phyloP scores from a whole-genome alignment of 352 stramenopile species.

The Phytopythium mirpurense region DNA sequence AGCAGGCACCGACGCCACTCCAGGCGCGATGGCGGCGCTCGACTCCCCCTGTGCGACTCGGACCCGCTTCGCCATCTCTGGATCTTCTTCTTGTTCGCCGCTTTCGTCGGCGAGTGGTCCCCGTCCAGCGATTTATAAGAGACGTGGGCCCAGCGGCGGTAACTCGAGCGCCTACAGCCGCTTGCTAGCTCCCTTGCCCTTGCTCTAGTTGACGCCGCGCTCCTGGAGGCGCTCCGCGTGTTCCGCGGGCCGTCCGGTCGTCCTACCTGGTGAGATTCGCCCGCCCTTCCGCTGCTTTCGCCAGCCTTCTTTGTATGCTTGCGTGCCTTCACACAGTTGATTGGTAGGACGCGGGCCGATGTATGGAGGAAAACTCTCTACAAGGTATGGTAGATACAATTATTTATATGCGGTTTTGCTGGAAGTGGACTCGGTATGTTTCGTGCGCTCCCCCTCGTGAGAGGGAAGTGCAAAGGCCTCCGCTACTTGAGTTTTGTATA shows the following conservation, averaged over 20 bases:
- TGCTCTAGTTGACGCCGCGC: no score
- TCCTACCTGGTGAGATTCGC: neutral
- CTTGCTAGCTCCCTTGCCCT: neutral
- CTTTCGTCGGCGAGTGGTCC: neutral
- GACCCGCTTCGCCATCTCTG: constrained; percentile 61
- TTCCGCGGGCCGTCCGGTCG: constrained; percentile 6
- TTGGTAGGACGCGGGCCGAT: constrained; percentile 26
- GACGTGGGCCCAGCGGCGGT: no score
- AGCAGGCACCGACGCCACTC: neutral
- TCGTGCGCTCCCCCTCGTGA: neutral
- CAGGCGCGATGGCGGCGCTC: neutral
- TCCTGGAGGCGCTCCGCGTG: constrained; percentile 7
- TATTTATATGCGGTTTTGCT: constrained; percentile 8
- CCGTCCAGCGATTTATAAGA: no score
- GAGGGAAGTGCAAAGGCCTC: neutral
- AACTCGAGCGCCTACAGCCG: no score
- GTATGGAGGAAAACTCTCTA: constrained; percentile 7
- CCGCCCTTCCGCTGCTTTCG: constrained; percentile 8
- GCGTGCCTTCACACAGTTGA: constrained; percentile 11
- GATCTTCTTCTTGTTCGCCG: neutral
- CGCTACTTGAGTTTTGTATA: neutral
- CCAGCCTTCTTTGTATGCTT: constrained; percentile 11
- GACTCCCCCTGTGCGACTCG: constrained; percentile 29
- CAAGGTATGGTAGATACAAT: constrained; percentile 14
- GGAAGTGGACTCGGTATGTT: neutral